Conservation (phyloP, 2,329 filamentous ascomycete species). For the Hymenoscyphus fructigenus region DNA sequence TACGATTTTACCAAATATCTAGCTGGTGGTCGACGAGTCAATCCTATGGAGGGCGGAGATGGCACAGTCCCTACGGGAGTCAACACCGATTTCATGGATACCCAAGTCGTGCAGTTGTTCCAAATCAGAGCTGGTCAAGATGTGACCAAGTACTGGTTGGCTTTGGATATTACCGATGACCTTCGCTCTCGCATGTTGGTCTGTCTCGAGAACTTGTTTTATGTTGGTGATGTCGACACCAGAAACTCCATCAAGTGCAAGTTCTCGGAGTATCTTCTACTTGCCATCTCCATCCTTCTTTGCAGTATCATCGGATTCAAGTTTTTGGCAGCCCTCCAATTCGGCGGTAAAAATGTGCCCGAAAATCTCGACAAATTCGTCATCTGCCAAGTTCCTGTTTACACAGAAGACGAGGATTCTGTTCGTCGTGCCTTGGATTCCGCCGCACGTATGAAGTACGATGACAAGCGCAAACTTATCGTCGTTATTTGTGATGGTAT, state of each 20-base stretch:
- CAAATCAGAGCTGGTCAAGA: conserved; percentile 73
- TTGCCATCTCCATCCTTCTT: conserved; percentile 79
- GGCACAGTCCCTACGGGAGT: conserved; percentile 42
- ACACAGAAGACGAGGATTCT: conserved; percentile 98
- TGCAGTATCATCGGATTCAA: conserved; percentile 88
- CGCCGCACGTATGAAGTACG: conserved; percentile 90
- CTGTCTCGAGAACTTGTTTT: conserved; percentile 93
- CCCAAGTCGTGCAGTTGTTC: conserved; percentile 73
- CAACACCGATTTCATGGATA: conserved; percentile 78
- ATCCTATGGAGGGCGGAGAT: conserved; percentile 53
- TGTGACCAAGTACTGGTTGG: conserved; percentile 79
- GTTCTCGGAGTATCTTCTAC: conserved; percentile 85
- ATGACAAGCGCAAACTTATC: conserved; percentile 95
- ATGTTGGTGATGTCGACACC: conserved; percentile 87
- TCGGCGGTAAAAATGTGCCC: conserved; percentile 84
- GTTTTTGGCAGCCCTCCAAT: conserved; percentile 94
- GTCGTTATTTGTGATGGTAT: conserved; percentile 95
- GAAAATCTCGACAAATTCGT: conserved; percentile 98
- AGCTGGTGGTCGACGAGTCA: conserved; percentile 67
- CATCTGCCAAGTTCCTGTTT: conserved; percentile 95
- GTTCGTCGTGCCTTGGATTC: conserved; percentile 96
- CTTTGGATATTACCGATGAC: conserved; percentile 57
- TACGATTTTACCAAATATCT: conserved; percentile 90
- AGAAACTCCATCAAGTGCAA: conserved; percentile 80
- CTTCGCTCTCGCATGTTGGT: conserved; percentile 68